These are phyloP conservation scores for Alternaria conjuncta DNA, from an alignment of 2,329 filamentous ascomycete genomes.

Conservation along the genomic window DNA sequence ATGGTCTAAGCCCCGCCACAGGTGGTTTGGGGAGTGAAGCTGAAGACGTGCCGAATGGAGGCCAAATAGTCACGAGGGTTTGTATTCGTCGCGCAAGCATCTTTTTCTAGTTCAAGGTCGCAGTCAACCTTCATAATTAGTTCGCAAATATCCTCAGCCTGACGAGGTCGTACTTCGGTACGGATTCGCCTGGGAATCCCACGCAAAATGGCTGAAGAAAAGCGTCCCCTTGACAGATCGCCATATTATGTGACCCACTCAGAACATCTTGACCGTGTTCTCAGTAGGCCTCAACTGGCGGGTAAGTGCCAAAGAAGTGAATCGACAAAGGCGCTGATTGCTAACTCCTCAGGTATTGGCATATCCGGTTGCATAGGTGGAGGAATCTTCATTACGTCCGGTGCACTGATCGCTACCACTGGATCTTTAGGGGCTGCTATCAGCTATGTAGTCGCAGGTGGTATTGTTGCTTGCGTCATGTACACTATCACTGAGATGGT, in stretches of 20 bases:
- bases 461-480: slow-evolving; percentile 25
- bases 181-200: background rate
- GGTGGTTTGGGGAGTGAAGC: background rate
- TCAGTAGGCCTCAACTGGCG: slow-evolving; percentile 28
- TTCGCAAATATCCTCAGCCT: background rate
- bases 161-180: background rate
- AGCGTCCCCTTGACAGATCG: slow-evolving; percentile 24
- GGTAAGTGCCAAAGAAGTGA: slow-evolving; percentile 8
- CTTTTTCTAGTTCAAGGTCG: background rate
- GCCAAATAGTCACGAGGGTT: background rate
- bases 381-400: slow-evolving; percentile 26
- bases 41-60: background rate
- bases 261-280: slow-evolving; percentile 29
- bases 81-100: background rate
- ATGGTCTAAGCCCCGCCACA: background rate
- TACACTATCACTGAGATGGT: slow-evolving; percentile 35
- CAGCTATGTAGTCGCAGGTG: slow-evolving; percentile 29
- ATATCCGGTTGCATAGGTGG: slow-evolving; percentile 30
- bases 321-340: background rate
- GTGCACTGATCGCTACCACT: slow-evolving; percentile 23
- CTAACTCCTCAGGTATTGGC: slow-evolving; percentile 23
- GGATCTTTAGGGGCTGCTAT: slow-evolving; percentile 29
- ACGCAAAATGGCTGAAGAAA: slow-evolving; percentile 8
- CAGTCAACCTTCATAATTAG: background rate
- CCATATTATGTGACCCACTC: slow-evolving; percentile 24